phyloP scores from a whole-genome alignment of 371 early-diverging fungal genomes.

The Actinomortierella wolfii region DNA sequence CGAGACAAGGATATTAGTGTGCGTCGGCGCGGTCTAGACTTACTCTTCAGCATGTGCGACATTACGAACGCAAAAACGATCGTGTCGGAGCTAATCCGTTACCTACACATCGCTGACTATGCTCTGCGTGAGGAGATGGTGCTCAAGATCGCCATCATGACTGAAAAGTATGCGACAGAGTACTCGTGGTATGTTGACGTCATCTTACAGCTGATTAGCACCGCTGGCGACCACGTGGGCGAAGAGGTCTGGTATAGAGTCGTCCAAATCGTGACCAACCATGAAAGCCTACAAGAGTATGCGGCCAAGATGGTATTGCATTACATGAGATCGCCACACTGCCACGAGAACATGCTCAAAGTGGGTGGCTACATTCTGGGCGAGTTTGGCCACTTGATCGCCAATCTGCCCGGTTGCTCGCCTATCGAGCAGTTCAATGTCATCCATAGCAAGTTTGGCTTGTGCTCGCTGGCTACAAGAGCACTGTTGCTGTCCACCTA shows the following conservation, averaged over 20 bases:
- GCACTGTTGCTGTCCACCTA: constrained; percentile 90
- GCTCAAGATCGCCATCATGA: constrained; percentile 95
- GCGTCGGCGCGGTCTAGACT: constrained; percentile 92
- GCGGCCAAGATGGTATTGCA: constrained; percentile 86
- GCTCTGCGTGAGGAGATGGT: constrained; percentile 96
- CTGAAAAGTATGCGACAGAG: constrained; percentile 96
- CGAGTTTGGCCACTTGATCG: constrained; percentile 95
- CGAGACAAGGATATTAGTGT: constrained; percentile 97
- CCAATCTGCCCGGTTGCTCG: constrained; percentile 78
- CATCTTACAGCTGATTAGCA: constrained; percentile 91
- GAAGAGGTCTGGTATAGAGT: constrained; percentile 98
- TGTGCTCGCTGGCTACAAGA: constrained; percentile 79
- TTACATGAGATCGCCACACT: constrained; percentile 80
- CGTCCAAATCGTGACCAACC: constrained; percentile 92
- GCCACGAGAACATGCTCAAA: constrained; percentile 93
- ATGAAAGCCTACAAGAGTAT: constrained; percentile 93
- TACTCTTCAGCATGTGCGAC: constrained; percentile 97
- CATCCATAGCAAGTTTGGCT: constrained; percentile 86
- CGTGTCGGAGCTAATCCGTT: constrained; percentile 88
- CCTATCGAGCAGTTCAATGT: constrained; percentile 94
- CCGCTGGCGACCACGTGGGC: constrained; percentile 94
- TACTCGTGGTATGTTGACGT: constrained; percentile 98
- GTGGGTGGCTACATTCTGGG: constrained; percentile 96
- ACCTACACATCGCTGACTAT: constrained; percentile 87
- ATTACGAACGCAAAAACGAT: constrained; percentile 83